A percentile compares a stretch with the other conserved stretches of the same genome.
phyloP scores from a whole-genome alignment of 169 alveolate genomes.

The Cryptosporidium ubiquitum region DNA sequence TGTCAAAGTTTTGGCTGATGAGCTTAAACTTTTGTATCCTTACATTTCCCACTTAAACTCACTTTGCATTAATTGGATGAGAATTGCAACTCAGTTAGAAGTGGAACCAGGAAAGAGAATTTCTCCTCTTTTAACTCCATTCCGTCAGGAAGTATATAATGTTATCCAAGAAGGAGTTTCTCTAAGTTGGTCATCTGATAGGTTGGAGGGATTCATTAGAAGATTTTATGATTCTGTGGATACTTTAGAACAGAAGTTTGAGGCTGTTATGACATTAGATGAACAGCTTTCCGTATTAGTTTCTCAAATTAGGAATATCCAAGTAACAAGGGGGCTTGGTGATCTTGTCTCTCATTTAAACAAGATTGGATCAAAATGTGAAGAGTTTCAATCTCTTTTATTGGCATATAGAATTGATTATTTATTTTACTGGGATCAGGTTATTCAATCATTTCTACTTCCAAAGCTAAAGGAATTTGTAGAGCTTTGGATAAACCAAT shows the following conservation, averaged over 20 bases:
- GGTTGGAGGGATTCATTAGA: conserved; percentile 77
- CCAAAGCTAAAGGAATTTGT: conserved; percentile 49
- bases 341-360: conserved; percentile 31
- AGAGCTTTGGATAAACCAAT: conserved; percentile 33
- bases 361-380: conserved; percentile 6
- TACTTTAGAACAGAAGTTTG: conserved; percentile 80
- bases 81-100: conserved; percentile 45
- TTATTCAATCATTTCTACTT: conserved; percentile 37
- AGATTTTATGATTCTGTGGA: conserved; percentile 77
- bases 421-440: conserved; percentile 51
- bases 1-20: conserved; percentile 90
- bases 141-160: conserved; percentile 57
- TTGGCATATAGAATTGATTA: conserved; percentile 50
- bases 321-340: conserved; percentile 23
- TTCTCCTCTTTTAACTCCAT: conserved; percentile 64
- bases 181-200: conserved; percentile 80
- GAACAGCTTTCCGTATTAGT: conserved; percentile 56
- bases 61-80: conserved; percentile 77
- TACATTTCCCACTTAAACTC: conserved; percentile 81
- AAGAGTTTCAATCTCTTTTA: conserved; percentile 13
- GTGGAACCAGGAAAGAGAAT: conserved; percentile 60
- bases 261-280: conserved; percentile 75
- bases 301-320: conserved; percentile 41
- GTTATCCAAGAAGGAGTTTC: conserved; percentile 78
- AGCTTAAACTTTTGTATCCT: conserved; percentile 92